Evolutionary conservation across 148 eudicot species (phyloP).

Genomic region (Spergularia bocconei): DNA sequence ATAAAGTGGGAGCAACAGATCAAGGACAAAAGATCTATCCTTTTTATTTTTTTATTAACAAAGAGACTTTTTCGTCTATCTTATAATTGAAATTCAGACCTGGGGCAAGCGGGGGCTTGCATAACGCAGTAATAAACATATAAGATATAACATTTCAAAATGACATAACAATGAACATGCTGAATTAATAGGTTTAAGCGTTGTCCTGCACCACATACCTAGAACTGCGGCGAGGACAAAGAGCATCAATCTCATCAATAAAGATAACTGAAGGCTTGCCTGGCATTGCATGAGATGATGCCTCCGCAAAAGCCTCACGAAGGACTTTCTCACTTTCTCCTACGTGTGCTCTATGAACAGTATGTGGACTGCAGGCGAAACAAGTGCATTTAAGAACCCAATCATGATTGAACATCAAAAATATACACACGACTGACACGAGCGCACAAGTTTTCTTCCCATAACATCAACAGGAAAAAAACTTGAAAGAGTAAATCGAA

Average conservation of each 20-base stretch:
- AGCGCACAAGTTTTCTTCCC: neutral
- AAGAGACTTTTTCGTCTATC: no score
- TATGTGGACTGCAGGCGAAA: slow-evolving; percentile 69
- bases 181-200: neutral
- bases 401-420: neutral
- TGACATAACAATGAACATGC: neutral
- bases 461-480: neutral
- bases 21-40: no score
- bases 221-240: slow-evolving; percentile 84
- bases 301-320: slow-evolving; percentile 86
- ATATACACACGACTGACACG: neutral
- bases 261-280: slow-evolving; percentile 88
- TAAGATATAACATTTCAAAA: neutral
- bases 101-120: no score
- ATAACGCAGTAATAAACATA: no score
- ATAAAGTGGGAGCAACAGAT: no score
- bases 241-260: slow-evolving; percentile 92
- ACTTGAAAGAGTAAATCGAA: neutral
- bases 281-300: slow-evolving; percentile 57
- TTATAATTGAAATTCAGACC: no score
- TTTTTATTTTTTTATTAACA: no score
- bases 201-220: slow-evolving; percentile 41
- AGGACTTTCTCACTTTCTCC: slow-evolving; percentile 92
- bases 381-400: slow-evolving; percentile 17
- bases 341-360: slow-evolving; percentile 77